Evolutionary conservation across 805 yeast species (phyloP), one percentile per base, ranked within the genome.

Genomic region (Wickerhamomyces queroliae): DNA sequence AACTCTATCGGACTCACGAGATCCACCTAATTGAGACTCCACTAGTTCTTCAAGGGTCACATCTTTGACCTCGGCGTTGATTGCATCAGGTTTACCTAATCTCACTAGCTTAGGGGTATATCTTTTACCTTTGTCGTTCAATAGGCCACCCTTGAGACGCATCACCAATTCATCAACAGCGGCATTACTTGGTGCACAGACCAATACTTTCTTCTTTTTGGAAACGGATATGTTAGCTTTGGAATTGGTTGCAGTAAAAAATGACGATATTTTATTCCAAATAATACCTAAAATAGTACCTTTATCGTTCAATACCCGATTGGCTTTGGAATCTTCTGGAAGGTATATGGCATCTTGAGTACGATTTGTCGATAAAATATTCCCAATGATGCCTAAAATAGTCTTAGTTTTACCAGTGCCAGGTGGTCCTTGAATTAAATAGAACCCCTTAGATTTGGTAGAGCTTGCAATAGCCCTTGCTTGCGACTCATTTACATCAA

Each of bases 381-480:
- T 78, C 0, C 97, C 96, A 24, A 91, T 76, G 36, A 91, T 81
- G 19, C 97, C 97, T 33, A 93, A 59, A 63, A 95, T 93, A 0
- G 99, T 93, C 58, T 91, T 95, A 1, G 99, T 95, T 59, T 93
- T 93, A 67, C 99, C 99, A 0, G 98, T 91, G 61, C 99, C 99
- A 0, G 99, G 99, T 0, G 99, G 99, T 41, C 97, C 99, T 63
- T 93, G 99, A 59, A 93, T 90, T 38, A 93, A 69, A 0, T 95
- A 81, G 55, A 93, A 88, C 0, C 99, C 99, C 1, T 69, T 68
- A 9, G 74, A 67, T 19, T 68, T 59, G 23, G 79, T 76, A 0
- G 95, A 74, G 1, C 88, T 86, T 11, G 81, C 69, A 42, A 93
- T 86, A 0, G 99, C 99, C 22, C 64, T 70, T 0, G 98, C 98